A percentile compares a stretch with the other conserved stretches of the same genome.
phyloP scores from a whole-genome alignment of 495 filamentous ascomycete genomes.

The Penicillium silybi region DNA sequence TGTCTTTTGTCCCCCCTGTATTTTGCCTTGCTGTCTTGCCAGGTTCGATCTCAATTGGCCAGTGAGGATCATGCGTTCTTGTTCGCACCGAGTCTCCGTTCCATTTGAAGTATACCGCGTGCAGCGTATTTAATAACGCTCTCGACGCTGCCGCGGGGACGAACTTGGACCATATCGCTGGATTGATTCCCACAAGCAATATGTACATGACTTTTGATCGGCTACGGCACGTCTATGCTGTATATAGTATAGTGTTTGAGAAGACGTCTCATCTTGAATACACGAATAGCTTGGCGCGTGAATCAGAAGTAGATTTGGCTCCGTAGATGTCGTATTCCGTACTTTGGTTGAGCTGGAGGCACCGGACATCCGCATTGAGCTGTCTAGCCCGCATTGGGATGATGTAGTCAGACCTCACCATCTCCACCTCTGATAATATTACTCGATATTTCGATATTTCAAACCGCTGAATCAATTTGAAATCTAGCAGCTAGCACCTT shows the following conservation, averaged over 20 bases:
- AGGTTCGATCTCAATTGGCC: not conserved
- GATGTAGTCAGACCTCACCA: slow-evolving; percentile 10
- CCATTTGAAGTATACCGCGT: slow-evolving; percentile 2
- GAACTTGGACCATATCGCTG: slow-evolving; percentile 6
- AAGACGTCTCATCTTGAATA: slow-evolving; percentile 14
- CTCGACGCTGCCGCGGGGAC: not conserved
- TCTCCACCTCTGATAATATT: not conserved
- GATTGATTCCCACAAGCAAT: slow-evolving; percentile 20
- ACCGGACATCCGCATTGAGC: slow-evolving; percentile 9
- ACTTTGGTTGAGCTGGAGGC: not conserved
- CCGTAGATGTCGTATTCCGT: not conserved
- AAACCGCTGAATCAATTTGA: not conserved
- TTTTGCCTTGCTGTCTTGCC: slow-evolving; percentile 18
- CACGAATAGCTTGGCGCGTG: slow-evolving; percentile 9
- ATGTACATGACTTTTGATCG: slow-evolving; percentile 30
- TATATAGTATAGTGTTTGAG: slow-evolving; percentile 36
- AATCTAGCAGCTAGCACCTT: not conserved
- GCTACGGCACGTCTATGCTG: slow-evolving; percentile 28
- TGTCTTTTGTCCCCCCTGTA: slow-evolving; percentile 17
- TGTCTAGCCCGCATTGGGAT: slow-evolving; percentile 10
- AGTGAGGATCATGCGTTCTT: slow-evolving; percentile 11
- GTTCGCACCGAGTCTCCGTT: slow-evolving; percentile 16
- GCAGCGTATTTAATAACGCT: slow-evolving; percentile 18
- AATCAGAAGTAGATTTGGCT: not conserved
- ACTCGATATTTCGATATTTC: not conserved